Conservation (phyloP, 768 basidiomycete genomes). For the Pisolithus microcarpus region DNA sequence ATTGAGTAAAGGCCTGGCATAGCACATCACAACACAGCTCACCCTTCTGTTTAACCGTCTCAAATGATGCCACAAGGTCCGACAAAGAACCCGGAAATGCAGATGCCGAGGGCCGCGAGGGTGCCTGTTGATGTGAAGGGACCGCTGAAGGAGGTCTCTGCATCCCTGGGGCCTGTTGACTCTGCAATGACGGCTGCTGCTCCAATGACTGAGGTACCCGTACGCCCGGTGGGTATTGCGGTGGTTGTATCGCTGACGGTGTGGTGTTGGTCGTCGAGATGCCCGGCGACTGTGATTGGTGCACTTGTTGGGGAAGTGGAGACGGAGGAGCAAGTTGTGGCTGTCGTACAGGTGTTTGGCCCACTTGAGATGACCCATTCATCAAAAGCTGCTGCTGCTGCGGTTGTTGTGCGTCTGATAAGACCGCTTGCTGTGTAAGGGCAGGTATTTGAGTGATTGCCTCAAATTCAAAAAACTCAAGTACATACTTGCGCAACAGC, state of each 20-base stretch:
- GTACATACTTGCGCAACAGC: constrained; percentile 33
- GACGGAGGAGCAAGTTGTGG: constrained; percentile 35
- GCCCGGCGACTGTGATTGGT: constrained; percentile 23
- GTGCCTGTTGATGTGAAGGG: constrained; percentile 33
- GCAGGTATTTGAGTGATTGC: constrained; percentile 13
- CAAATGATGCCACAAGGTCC: constrained; percentile 90
- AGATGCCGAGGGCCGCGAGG: constrained; percentile 34
- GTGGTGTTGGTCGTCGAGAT: constrained; percentile 7
- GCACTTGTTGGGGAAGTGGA: constrained; percentile 44
- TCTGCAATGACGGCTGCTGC: constrained; percentile 24
- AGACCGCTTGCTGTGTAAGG: constrained; percentile 30
- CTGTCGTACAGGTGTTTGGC: constrained; percentile 24
- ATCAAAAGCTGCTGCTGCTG: constrained; percentile 30
- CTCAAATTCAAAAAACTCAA: constrained; percentile 1
- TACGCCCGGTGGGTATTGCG: constrained; percentile 66
- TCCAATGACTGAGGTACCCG: constrained; percentile 43
- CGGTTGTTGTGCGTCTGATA: constrained; percentile 33
- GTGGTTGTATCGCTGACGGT: constrained; percentile 27
- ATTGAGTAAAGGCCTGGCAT: background rate
- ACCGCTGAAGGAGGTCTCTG: constrained; percentile 50
- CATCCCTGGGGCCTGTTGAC: constrained; percentile 31
- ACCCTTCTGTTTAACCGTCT: constrained; percentile 97
- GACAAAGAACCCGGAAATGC: constrained; percentile 81
- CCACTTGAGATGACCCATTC: constrained; percentile 26
- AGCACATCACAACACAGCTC: constrained; percentile 11